phyloP scores from a whole-genome alignment of 495 filamentous ascomycete species.

The Patellaria atrata region DNA sequence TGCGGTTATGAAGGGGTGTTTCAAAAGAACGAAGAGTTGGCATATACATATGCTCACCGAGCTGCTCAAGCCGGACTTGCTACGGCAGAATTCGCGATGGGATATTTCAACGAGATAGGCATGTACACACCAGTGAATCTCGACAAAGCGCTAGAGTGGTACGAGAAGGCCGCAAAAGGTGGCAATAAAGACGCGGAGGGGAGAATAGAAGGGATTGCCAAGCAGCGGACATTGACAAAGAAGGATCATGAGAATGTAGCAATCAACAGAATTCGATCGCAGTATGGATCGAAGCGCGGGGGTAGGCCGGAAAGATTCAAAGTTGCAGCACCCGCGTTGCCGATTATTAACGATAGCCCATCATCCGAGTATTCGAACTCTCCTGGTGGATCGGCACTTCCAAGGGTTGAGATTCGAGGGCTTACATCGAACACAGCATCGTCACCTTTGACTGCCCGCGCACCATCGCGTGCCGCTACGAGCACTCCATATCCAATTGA shows the following conservation, averaged over 20 bases:
- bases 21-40: slow-evolving; percentile 86
- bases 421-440: slow-evolving; percentile 4
- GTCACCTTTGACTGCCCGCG: slow-evolving; percentile 1
- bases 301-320: slow-evolving; percentile 52
- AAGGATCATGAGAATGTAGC: slow-evolving; percentile 88
- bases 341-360: slow-evolving; percentile 16
- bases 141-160: slow-evolving; percentile 77
- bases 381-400: no score
- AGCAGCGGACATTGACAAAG: slow-evolving; percentile 74
- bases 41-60: slow-evolving; percentile 77
- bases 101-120: slow-evolving; percentile 95
- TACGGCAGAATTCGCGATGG: slow-evolving; percentile 92
- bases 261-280: slow-evolving; percentile 78
- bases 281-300: slow-evolving; percentile 73
- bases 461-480: slow-evolving; percentile 15
- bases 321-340: slow-evolving; percentile 22
- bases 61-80: slow-evolving; percentile 67
- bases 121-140: slow-evolving; percentile 72
- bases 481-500: slow-evolving; percentile 25
- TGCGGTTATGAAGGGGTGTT: slow-evolving; percentile 87
- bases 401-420: slow-evolving; percentile 10
- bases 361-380: no score
- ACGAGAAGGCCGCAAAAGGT: slow-evolving; percentile 73
- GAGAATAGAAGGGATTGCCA: slow-evolving; percentile 70
- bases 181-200: slow-evolving; percentile 81